phyloP scores from a whole-genome alignment of 768 basidiomycete genomes.

The Hygrocybe coccinea region DNA sequence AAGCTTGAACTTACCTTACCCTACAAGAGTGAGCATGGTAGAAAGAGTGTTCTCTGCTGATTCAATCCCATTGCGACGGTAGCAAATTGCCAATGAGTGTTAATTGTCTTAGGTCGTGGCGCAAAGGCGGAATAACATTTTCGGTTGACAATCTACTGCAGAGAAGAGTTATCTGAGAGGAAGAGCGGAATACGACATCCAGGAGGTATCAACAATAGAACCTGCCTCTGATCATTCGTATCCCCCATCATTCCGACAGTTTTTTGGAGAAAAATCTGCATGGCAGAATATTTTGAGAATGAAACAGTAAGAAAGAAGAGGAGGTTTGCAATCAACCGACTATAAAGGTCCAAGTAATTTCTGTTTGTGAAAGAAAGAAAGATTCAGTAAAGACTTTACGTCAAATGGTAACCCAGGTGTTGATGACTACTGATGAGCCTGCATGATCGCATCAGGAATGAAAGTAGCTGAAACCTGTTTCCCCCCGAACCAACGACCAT shows the following conservation, averaged over 20 bases:
- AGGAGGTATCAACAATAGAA: conserved; percentile 5
- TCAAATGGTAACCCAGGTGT: conserved; percentile 25
- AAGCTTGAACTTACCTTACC: too few relatives aligned
- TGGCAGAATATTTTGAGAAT: conserved; percentile 7
- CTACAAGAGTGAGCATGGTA: too few relatives aligned
- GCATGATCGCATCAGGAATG: conserved; percentile 92
- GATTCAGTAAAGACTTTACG: conserved; percentile 27
- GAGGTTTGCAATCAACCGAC: conserved; percentile 2
- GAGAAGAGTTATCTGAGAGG: conserved; percentile 13
- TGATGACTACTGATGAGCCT: conserved; percentile 68
- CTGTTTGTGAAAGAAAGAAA: conserved; percentile 19
- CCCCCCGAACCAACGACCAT: conserved; percentile 96
- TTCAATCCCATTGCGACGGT: too few relatives aligned
- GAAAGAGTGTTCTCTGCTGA: too few relatives aligned
- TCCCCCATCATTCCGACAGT: conserved; percentile 19
- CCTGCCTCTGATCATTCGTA: background rate
- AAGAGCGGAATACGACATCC: conserved; percentile 2
- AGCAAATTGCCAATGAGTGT: conserved; percentile 16
- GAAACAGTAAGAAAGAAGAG: conserved; percentile 3
- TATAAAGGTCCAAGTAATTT: background rate
- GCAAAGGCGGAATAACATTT: conserved; percentile 1
- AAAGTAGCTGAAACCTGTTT: conserved; percentile 81
- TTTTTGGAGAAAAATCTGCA: conserved; percentile 5
- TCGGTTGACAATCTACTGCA: conserved; percentile 35
- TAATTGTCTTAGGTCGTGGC: conserved; percentile 10